Percentiles rank a stretch among this genome's conserved stretches.
These are phyloP conservation scores for Fusarium humuli DNA, from an alignment of 2,329 filamentous ascomycete genomes.

Conservation along the genomic window DNA sequence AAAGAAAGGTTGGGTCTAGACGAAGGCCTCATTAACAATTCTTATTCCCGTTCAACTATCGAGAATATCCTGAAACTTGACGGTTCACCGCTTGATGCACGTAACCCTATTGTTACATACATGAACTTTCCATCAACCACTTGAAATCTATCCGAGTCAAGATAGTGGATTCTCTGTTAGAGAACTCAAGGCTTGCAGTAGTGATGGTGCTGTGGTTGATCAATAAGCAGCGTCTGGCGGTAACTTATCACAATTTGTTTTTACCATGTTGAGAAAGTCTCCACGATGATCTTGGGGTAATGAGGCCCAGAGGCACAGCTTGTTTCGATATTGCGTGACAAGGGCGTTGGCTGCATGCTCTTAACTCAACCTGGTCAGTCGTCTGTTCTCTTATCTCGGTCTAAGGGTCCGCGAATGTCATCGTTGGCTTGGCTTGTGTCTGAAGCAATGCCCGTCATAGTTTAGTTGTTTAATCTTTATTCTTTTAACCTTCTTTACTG, in stretches of 20 bases:
- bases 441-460: background rate
- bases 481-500: background rate
- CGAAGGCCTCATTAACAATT: background rate
- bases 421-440: background rate
- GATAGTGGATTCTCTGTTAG: background rate
- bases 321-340: slow-evolving; percentile 13
- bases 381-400: background rate
- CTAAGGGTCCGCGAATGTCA: background rate
- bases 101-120: slow-evolving; percentile 24
- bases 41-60: slow-evolving; percentile 13
- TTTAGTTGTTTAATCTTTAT: background rate
- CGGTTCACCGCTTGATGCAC: slow-evolving; percentile 33
- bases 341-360: slow-evolving; percentile 15
- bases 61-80: slow-evolving; percentile 8
- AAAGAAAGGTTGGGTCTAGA: background rate
- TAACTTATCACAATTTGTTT: slow-evolving; percentile 18
- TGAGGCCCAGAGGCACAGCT: background rate
- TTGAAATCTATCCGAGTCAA: background rate
- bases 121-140: slow-evolving; percentile 25
- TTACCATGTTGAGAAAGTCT: slow-evolving; percentile 10
- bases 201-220: background rate
- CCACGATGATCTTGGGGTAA: slow-evolving; percentile 1
- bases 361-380: slow-evolving; percentile 6
- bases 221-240: slow-evolving; percentile 19
- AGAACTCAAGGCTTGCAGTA: background rate